phyloP scores from a whole-genome alignment of 805 yeast species.

The Saccharomyces kudriavzevii region DNA sequence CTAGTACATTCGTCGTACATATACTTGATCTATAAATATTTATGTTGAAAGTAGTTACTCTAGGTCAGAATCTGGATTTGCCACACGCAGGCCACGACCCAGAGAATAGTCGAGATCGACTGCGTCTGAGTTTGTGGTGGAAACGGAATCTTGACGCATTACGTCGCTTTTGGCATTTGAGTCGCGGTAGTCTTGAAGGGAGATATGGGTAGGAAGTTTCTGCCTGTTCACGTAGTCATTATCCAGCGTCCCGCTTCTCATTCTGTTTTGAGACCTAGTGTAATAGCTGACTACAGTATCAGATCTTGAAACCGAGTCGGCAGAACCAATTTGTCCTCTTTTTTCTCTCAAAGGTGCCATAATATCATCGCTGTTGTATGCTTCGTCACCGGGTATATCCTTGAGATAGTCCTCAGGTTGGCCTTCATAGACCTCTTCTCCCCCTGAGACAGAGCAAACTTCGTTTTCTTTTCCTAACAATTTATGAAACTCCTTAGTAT shows the following conservation, averaged over 20 bases:
- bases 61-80: constrained; percentile 26
- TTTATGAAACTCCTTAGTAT: constrained; percentile 29
- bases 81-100: constrained; percentile 19
- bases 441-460: constrained; percentile 1
- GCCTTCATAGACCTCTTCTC: constrained; percentile 7
- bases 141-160: background rate
- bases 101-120: constrained; percentile 7
- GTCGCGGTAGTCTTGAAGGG: constrained; percentile 13
- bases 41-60: constrained; percentile 8
- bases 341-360: constrained; percentile 28
- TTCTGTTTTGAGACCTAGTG: constrained; percentile 23
- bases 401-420: constrained; percentile 21
- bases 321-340: constrained; percentile 2
- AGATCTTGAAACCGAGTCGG: constrained; percentile 14
- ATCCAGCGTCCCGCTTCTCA: constrained; percentile 24
- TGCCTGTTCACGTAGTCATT: constrained; percentile 12
- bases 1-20: background rate
- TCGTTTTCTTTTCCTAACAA: constrained; percentile 18
- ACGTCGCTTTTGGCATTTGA: background rate
- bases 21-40: background rate
- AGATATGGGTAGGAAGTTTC: constrained; percentile 17
- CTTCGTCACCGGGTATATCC: constrained; percentile 32
- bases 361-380: constrained; percentile 29
- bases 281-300: constrained; percentile 29
- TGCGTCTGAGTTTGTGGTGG: constrained; percentile 4